A percentile compares a stretch with the other conserved stretches of the same genome.
Evolutionary conservation across 2,329 filamentous ascomycete species (phyloP).

Genomic region (Cryoendolithus antarcticus): DNA sequence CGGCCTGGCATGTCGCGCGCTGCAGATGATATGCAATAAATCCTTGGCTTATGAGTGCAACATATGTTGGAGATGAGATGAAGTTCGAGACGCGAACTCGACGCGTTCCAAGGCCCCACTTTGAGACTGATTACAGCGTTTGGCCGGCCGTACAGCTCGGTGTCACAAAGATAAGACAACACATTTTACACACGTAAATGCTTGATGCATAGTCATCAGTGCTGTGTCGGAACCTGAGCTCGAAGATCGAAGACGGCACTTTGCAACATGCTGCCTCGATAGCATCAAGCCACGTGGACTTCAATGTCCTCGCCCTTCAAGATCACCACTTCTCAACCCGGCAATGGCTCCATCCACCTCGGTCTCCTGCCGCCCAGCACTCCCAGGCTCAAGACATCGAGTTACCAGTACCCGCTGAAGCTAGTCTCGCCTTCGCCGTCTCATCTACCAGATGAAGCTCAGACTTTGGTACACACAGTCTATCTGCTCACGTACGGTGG

Average conservation of each 20-base stretch:
- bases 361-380: conserved; percentile 57
- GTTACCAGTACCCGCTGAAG: conserved; percentile 91
- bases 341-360: conserved; percentile 66
- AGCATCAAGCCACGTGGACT: conserved; percentile 7
- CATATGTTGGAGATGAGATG: too few species aligned
- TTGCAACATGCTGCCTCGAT: conserved; percentile 12
- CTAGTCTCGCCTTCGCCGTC: conserved; percentile 69
- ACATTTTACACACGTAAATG: too few species aligned
- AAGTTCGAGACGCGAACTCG: too few species aligned
- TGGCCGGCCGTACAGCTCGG: too few species aligned
- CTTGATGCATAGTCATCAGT: too few species aligned
- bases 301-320: conserved; percentile 57
- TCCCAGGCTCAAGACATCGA: conserved; percentile 60
- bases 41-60: too few species aligned
- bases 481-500: conserved; percentile 93
- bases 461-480: conserved; percentile 55
- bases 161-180: too few species aligned
- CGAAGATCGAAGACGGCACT: background rate
- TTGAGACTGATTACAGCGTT: too few species aligned
- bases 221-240: too few species aligned
- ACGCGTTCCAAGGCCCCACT: too few species aligned
- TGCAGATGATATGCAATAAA: background rate
- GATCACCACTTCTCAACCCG: conserved; percentile 58
- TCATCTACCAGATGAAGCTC: conserved; percentile 24
- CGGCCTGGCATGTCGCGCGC: conserved; percentile 8